phyloP scores from a whole-genome alignment of 768 basidiomycete species.

The Galerina marginata region DNA sequence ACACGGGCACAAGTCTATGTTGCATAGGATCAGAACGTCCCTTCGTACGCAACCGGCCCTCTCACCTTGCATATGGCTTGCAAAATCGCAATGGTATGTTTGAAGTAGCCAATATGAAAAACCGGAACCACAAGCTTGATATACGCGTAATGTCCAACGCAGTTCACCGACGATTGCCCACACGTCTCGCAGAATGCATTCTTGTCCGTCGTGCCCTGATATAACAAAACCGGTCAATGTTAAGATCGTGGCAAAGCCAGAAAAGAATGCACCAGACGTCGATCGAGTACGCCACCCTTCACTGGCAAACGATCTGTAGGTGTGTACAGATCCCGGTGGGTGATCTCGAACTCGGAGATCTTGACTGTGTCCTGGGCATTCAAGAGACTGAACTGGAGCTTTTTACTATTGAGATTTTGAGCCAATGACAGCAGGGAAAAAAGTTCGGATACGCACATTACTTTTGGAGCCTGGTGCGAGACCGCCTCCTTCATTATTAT shows the following conservation, averaged over 20 bases:
- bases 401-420: slow-evolving; percentile 64
- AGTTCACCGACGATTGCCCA: slow-evolving; percentile 88
- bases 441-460: slow-evolving; percentile 61
- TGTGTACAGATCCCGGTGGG: slow-evolving; percentile 90
- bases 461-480: slow-evolving; percentile 79
- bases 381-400: slow-evolving; percentile 93
- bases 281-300: slow-evolving; percentile 91
- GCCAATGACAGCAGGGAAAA: slow-evolving; percentile 2
- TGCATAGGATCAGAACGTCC: neutral
- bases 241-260: neutral
- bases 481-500: slow-evolving; percentile 79
- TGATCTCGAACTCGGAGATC: slow-evolving; percentile 95
- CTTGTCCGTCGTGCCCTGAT: slow-evolving; percentile 94
- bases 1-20: slow-evolving; percentile 88
- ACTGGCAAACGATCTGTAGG: slow-evolving; percentile 83
- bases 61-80: slow-evolving; percentile 97
- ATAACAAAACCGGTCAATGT: neutral
- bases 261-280: slow-evolving; percentile 70
- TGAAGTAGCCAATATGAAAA: slow-evolving; percentile 98
- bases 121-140: slow-evolving; percentile 97
- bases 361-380: slow-evolving; percentile 95
- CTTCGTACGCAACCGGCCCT: neutral
- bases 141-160: slow-evolving; percentile 98
- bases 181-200: slow-evolving; percentile 93
- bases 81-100: slow-evolving; percentile 90